Percentiles rank a stretch among this genome's conserved stretches.
These are phyloP conservation scores for Pyricularia pennisetigena DNA, from an alignment of 2,329 filamentous ascomycete genomes.

Conservation along the genomic window DNA sequence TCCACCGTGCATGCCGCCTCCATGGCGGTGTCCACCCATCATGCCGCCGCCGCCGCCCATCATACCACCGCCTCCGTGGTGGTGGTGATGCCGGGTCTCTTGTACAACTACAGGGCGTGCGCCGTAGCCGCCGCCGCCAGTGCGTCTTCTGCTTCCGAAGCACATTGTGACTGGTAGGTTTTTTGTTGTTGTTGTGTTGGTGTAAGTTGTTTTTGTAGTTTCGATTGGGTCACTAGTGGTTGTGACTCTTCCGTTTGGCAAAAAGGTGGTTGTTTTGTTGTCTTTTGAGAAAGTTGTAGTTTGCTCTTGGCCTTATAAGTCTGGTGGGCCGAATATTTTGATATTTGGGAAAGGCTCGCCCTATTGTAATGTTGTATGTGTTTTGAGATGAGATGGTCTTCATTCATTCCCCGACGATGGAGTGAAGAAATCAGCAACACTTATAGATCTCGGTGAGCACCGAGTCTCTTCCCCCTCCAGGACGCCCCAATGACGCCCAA, in stretches of 20 bases:
- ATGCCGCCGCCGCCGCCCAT: background rate
- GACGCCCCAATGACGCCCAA: too few relatives aligned
- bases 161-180: background rate
- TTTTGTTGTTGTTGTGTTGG: too few relatives aligned
- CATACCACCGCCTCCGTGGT: background rate
- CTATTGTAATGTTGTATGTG: background rate
- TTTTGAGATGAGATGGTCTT: background rate
- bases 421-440: background rate
- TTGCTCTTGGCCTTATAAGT: background rate
- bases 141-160: constrained; percentile 3
- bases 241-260: background rate
- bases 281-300: background rate
- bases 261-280: background rate
- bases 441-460: background rate
- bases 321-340: background rate
- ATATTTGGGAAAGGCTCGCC: background rate
- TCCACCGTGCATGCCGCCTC: background rate
- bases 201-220: background rate
- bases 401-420: background rate
- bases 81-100: background rate
- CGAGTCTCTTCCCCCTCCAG: too few relatives aligned
- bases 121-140: constrained; percentile 43
- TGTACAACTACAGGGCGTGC: constrained; percentile 38
- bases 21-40: background rate
- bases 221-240: background rate